Base-by-base conservation (phyloP, 805 yeast genomes). In the Candida qinlingensis region DNA sequence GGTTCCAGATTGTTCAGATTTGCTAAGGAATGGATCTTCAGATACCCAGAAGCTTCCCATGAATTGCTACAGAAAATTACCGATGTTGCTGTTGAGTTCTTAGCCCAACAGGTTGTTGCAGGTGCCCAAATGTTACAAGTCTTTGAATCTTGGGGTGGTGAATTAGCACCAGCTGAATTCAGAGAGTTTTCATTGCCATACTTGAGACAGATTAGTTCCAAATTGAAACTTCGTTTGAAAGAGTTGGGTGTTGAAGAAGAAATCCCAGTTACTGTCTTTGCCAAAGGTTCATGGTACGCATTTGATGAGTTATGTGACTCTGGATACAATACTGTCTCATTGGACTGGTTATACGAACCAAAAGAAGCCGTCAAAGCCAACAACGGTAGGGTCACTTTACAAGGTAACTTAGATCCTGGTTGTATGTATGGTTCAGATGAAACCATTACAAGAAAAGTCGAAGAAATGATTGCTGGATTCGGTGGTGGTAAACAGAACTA, bases 121-220 rank as follows among this genome's bases (percentile, higher is more conserved):
- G 99, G 99, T 58, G 98, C 98, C 35, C 99, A 94, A 72, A 90
- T 94, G 83, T 75, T 94, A 52, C 99, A 94, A 69, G 90, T 94
- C 35, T 94, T 94, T 63, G 99, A 94, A 64, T 86, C 96, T 36
- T 91, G 97, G 96, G 99, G 96, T 49, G 96, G 98, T 45, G 98
- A 94, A 69, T 75, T 94, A 49, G 94, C 96, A 1, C 96, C 97
- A 10, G 72, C 72, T 45, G 99, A 94, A 61, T 94, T 92, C 68
- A 76, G 76, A 53, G 91, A 87, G 65, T 94, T 90, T 67, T 84
- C 95, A 4, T 77, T 92, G 60, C 98, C 98, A 4, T 94, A 88
- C 64, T 72, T 94, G 60, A 77, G 75, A 54, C 87, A 87, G 63
- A 91, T 92, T 49, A 78, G 87, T 29, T 69, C 72, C 19, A 77